Base-by-base conservation (phyloP, 345 rosid genomes). In the Cardamine occulta region DNA sequence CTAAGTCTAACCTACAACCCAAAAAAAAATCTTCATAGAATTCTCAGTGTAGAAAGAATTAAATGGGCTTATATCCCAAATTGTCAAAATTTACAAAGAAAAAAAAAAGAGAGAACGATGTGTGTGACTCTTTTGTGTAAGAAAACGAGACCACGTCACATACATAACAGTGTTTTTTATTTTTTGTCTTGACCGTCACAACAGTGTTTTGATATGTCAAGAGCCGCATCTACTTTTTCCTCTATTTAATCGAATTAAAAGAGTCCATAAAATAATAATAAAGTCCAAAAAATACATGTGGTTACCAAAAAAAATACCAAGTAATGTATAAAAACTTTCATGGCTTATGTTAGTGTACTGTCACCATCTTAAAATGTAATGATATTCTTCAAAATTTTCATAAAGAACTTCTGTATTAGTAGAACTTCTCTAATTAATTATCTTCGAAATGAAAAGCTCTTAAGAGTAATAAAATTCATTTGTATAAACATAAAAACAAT, bases 91-190 rank as follows among this genome's bases (percentile, higher is more conserved):
- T 1, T 8, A n/a, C 9, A 4, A 8, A 24, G 1, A 5, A 5
- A 1, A 28, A 14, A 31, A 15, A 58, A 7, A 8, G 2, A 21
- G 11, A 61, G 44, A 61, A 13, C 31, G 48, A 39, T 14, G 49
- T 61, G 47, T 40, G 71, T 19, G 32, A 1, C 15, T 9, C 3
- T 52, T 40, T 26, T 26, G 35, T 54, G 69, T 62, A 4, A 34
- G 15, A 62, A 60, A 69, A 63, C 10, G 52, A 58, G 24, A 19
- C 74, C 70, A 76, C 65, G 70, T 69, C 63, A 39, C 54, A 49
- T 14, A 37, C 54, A 48, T 15, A 15, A 75, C 6, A 67, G 26
- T 11, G 9, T n/a, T 23, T 5, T 3, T 13, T 2, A 8, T 40
- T 40, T 40, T 14, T 35, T 9, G 6, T 15, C 44, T 44, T 15